phyloP scores from a whole-genome alignment of 805 yeast genomes.

The Hanseniaspora occidentalis region DNA sequence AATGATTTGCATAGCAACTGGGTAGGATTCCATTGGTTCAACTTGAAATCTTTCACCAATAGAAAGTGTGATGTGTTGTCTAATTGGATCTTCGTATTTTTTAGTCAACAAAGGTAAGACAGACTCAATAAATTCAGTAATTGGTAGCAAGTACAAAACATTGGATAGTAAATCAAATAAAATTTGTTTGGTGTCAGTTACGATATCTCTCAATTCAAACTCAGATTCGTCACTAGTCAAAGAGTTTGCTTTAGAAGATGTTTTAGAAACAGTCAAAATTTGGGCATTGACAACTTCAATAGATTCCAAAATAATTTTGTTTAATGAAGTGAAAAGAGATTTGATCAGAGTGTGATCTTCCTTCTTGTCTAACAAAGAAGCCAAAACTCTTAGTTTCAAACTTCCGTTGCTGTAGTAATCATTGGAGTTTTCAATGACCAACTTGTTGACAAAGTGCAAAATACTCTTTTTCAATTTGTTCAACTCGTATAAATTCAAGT shows the following conservation, averaged over 20 bases:
- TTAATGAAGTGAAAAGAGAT: conserved; percentile 15
- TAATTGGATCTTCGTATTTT: conserved; percentile 30
- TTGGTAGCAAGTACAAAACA: conserved; percentile 60
- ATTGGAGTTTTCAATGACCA: conserved; percentile 28
- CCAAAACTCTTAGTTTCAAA: conserved; percentile 41
- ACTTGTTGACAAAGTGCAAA: conserved; percentile 43
- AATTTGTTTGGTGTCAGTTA: conserved; percentile 25
- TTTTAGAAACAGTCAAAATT: background rate
- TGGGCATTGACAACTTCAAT: conserved; percentile 10
- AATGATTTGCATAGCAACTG: conserved; percentile 40
- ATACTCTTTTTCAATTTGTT: conserved; percentile 36
- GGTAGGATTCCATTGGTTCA: conserved; percentile 43
- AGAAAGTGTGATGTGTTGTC: conserved; percentile 49
- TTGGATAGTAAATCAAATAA: conserved; percentile 48
- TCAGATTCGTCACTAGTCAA: conserved; percentile 10
- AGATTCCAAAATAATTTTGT: conserved; percentile 16
- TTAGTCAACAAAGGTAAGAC: conserved; percentile 30
- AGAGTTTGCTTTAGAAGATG: background rate
- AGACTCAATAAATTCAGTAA: conserved; percentile 56
- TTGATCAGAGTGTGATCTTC: conserved; percentile 9
- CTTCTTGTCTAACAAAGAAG: conserved; percentile 33
- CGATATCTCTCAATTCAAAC: conserved; percentile 4
- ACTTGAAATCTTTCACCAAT: conserved; percentile 56
- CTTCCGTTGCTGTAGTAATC: conserved; percentile 21
- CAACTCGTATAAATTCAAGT: conserved; percentile 37